Conservation (phyloP, 352 stramenopile genomes). For the Pythium scleroteichum region DNA sequence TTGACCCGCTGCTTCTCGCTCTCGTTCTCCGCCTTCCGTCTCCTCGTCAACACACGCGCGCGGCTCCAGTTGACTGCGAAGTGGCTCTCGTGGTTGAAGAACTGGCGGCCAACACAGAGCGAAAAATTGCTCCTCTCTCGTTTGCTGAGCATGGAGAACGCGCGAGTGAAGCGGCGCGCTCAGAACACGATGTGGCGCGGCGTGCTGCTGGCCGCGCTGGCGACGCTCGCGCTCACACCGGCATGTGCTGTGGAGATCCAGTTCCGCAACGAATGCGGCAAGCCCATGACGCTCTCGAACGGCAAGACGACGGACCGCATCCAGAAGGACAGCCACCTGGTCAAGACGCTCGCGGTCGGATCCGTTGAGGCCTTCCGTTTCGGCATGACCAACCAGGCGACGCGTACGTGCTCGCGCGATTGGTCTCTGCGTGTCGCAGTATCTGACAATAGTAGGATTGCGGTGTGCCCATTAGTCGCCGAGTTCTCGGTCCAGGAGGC, state of each 20-base stretch:
- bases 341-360: constrained; percentile 25
- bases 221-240: background rate
- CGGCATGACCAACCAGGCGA: constrained; percentile 24
- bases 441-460: no score
- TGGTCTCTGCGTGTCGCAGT: no score
- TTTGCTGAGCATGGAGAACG: no score
- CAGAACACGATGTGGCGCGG: background rate
- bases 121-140: no score
- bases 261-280: constrained; percentile 44
- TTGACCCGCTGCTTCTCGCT: no score
- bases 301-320: constrained; percentile 30
- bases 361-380: constrained; percentile 20
- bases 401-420: constrained; percentile 12
- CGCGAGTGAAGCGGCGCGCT: background rate
- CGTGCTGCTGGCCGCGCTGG: constrained; percentile 2
- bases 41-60: no score
- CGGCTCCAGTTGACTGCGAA: no score
- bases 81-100: no score
- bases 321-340: constrained; percentile 16
- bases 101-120: no score
- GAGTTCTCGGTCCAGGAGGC: constrained; percentile 27
- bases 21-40: no score
- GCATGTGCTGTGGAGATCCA: constrained; percentile 34
- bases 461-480: constrained; percentile 13
- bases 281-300: constrained; percentile 37